A percentile compares a stretch with the other conserved stretches of the same genome.
These are phyloP conservation scores for Aspergillus viridinutans DNA, from an alignment of 2,329 filamentous ascomycete species.

Conservation along the genomic window DNA sequence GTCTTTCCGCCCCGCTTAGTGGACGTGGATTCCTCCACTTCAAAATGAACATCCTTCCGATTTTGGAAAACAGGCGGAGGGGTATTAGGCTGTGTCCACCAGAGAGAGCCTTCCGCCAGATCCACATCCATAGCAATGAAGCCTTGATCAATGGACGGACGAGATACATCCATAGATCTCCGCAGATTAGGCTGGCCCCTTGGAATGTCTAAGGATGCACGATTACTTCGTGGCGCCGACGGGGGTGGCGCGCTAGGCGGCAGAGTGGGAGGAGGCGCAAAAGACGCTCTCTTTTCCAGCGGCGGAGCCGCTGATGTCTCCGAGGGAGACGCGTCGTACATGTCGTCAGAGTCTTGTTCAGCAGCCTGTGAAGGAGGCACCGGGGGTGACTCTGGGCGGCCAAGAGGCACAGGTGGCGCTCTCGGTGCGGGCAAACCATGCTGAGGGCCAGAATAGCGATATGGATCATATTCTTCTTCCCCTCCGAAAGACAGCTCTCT, in stretches of 20 bases:
- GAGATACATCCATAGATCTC: constrained; percentile 68
- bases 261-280: constrained; percentile 47
- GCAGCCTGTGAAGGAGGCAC: constrained; percentile 24
- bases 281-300: constrained; percentile 39
- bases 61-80: constrained; percentile 78
- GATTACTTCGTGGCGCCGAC: constrained; percentile 42
- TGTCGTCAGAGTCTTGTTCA: constrained; percentile 41
- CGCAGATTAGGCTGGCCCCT: constrained; percentile 49
- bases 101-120: constrained; percentile 66
- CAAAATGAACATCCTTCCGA: constrained; percentile 76
- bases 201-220: constrained; percentile 63
- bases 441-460: constrained; percentile 46
- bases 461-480: constrained; percentile 52
- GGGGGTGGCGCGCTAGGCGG: constrained; percentile 40
- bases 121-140: constrained; percentile 88
- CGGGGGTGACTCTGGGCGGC: constrained; percentile 14
- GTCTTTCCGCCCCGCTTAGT: constrained; percentile 66
- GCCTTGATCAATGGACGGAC: constrained; percentile 71
- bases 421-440: constrained; percentile 26
- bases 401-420: constrained; percentile 20
- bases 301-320: constrained; percentile 29
- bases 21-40: constrained; percentile 72
- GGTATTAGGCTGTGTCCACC: constrained; percentile 81
- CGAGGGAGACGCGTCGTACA: constrained; percentile 43
- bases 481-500: constrained; percentile 42